Conservation (phyloP, 2,329 filamentous ascomycete species). For the Hortaea sp. region DNA sequence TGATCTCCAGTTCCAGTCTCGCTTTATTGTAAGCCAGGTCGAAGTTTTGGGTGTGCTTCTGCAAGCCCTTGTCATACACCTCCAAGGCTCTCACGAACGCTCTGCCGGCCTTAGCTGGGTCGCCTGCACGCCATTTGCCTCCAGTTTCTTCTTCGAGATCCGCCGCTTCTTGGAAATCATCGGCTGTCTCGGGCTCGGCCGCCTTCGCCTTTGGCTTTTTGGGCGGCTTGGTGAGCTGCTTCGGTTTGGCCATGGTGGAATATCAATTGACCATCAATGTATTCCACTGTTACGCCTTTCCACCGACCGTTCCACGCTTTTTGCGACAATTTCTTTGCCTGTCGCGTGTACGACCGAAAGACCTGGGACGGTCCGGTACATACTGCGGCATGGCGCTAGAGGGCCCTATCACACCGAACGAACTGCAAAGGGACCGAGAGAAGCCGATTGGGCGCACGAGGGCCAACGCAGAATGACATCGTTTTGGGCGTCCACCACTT, state of each 20-base stretch:
- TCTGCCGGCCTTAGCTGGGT: constrained; percentile 53
- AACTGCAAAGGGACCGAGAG: too few species aligned
- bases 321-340: too few species aligned
- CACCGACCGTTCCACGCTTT: too few species aligned
- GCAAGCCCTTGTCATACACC: constrained; percentile 54
- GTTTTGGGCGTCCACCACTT: too few species aligned
- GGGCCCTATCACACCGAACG: too few species aligned
- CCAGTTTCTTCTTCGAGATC: constrained; percentile 62
- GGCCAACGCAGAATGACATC: too few species aligned
- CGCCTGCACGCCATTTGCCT: constrained; percentile 64
- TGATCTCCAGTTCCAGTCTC: constrained; percentile 58
- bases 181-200: constrained; percentile 45
- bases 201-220: constrained; percentile 31
- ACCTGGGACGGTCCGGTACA: too few species aligned
- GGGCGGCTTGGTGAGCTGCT: constrained; percentile 20
- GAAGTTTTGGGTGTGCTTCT: constrained; percentile 51
- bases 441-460: too few species aligned
- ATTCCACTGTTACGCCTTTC: background rate
- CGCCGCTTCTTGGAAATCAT: constrained; percentile 59
- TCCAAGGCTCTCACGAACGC: constrained; percentile 57
- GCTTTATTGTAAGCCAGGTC: constrained; percentile 72
- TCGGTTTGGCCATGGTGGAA: constrained; percentile 18
- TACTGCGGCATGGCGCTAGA: too few species aligned
- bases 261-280: background rate
- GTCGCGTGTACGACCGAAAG: too few species aligned